These are phyloP conservation scores for Populus simonii DNA, from an alignment of 345 rosid genomes.

Conservation along the genomic window DNA sequence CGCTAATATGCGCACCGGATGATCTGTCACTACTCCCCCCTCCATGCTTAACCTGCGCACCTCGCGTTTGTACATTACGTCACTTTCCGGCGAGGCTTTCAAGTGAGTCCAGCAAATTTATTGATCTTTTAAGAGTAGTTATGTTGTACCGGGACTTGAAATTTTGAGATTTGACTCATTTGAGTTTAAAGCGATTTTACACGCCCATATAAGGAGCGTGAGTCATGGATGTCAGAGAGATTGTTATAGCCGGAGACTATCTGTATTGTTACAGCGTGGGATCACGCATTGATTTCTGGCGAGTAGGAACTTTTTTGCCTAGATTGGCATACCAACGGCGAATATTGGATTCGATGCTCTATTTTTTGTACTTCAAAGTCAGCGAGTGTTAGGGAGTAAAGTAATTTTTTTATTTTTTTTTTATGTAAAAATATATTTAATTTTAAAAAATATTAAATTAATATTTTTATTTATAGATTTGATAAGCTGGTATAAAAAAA, in stretches of 20 bases:
- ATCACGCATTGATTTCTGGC: neutral
- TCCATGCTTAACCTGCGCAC: conserved; percentile 11
- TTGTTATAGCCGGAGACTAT: neutral
- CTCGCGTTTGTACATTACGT: neutral
- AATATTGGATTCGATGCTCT: neutral
- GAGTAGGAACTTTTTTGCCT: neutral
- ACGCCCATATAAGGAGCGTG: neutral
- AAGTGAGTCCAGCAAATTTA: neutral
- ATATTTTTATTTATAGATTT: no score
- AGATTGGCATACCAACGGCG: neutral
- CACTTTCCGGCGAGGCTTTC: neutral
- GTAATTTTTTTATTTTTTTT: no score
- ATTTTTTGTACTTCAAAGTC: no score
- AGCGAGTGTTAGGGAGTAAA: no score
- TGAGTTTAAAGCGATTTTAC: neutral
- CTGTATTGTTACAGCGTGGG: neutral
- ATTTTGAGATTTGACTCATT: neutral
- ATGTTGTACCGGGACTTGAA: neutral
- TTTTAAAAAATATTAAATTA: no score
- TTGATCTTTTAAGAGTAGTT: neutral
- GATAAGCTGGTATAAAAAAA: no score
- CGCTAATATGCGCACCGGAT: conserved; percentile 36
- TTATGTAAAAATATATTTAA: no score
- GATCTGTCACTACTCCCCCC: neutral
- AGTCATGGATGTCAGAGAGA: neutral